A percentile compares a stretch with the other conserved stretches of the same genome.
Evolutionary conservation across 192 early-diverging fungal genomes (phyloP).

Genomic region (Backusella sp.): DNA sequence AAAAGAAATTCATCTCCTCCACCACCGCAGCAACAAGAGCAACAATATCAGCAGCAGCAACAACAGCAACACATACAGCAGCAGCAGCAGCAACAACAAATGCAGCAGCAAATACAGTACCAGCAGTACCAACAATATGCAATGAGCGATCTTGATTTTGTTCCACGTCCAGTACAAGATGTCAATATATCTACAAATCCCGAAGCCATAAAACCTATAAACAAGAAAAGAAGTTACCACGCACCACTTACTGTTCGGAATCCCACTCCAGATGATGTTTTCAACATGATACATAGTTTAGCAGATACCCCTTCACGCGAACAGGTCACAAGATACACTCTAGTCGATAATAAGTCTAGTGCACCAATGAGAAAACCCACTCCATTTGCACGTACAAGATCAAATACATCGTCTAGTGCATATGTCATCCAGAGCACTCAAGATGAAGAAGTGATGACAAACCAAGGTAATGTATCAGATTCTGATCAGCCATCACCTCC

Average conservation of each 20-base stretch:
- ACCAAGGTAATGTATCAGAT: neutral
- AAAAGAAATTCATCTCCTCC: neutral
- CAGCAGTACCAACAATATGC: neutral
- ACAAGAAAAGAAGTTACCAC: neutral
- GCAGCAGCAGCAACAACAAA: neutral
- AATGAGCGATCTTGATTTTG: neutral
- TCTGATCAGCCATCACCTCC: neutral
- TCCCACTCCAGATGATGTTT: neutral
- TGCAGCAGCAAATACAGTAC: too few species aligned
- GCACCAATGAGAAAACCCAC: neutral
- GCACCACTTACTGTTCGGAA: neutral
- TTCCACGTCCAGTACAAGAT: neutral
- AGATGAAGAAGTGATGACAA: neutral
- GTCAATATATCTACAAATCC: neutral
- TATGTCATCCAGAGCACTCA: neutral
- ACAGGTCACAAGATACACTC: slow-evolving; percentile 1
- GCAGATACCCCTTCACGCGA: slow-evolving; percentile 2
- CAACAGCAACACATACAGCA: too few species aligned
- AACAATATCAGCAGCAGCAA: neutral
- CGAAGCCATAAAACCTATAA: neutral
- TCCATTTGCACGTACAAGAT: neutral
- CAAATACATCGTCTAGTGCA: neutral
- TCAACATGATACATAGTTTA: neutral
- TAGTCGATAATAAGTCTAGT: slow-evolving; percentile 1
- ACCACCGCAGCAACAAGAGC: neutral